Evolutionary conservation across 768 basidiomycete species (phyloP), one percentile per base, ranked within the genome.

Genomic region (Hypholoma sublateritium): DNA sequence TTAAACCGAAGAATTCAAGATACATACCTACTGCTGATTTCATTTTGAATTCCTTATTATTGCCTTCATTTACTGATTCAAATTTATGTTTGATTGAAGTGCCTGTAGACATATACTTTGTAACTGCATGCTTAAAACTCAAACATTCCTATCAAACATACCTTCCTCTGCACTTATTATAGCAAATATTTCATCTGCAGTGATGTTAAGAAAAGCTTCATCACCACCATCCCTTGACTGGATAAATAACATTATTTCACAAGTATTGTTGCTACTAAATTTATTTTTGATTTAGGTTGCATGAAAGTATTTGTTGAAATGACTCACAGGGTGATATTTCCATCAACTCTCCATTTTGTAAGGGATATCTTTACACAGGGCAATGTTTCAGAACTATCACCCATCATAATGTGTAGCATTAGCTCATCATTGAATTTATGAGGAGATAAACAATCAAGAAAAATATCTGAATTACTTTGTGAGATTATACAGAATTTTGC

Each of bases 381-480:
- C 19, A 52, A 41, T 1, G 12, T n/a, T 19, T 42, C 36, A 21
- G 22, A 21, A 2, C 11, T 24, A 21, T 13, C 25, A 4, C 50
- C 50, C 16, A 21, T 14, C 16, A 19, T 21, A 28, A 52, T 24
- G 37, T 11, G 19, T 22, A 52, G 36, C 36, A 9, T 19, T 12
- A 52, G 37, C 1, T 19, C 9, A 37, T 39, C 11, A 35, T 22
- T 28, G 13, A 37, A 39, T 7, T 52, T 35, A 52, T 21, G 50
- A 52, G 35, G 37, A 11, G 13, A 19, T 1, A 13, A 41, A 41
- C 34, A 52, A 39, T 52, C 50, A 22, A 52, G 36, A 4, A 52
- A 52, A 52, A 52, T 42, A 52, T 52, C 50, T 52, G 39, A 52
- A 22, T 41, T 22, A 21, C 16, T 5, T 3, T 11, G 50, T 52